Percentiles rank a stretch among this genome's conserved stretches.
Evolutionary conservation across 208 protist species (phyloP).

Genomic region (Blechomonas ayalai): DNA sequence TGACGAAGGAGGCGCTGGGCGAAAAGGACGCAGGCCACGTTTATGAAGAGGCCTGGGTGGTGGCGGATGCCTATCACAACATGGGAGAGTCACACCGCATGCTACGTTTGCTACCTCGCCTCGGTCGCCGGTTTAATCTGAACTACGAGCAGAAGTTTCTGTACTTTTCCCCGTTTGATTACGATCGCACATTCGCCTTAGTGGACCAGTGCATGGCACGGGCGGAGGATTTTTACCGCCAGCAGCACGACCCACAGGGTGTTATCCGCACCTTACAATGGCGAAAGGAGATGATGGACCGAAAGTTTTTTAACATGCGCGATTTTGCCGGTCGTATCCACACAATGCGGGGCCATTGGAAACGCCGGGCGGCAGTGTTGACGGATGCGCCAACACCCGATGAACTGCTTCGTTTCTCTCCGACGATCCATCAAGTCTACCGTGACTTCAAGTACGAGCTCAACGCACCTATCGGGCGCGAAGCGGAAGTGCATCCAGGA

Average conservation of each 20-base stretch:
- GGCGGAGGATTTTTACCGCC: conserved; percentile 55
- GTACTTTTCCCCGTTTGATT: conserved; percentile 87
- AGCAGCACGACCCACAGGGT: conserved; percentile 25
- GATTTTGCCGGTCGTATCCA: conserved; percentile 86
- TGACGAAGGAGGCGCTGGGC: conserved; percentile 54
- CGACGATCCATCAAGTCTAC: conserved; percentile 86
- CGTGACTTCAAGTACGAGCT: conserved; percentile 85
- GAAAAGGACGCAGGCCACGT: conserved; percentile 29
- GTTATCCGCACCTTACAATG: conserved; percentile 70
- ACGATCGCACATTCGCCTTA: conserved; percentile 80
- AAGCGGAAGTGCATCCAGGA: conserved; percentile 74
- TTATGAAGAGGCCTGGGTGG: conserved; percentile 67
- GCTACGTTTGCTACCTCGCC: conserved; percentile 72
- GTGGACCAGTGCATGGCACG: conserved; percentile 72
- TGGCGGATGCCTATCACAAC: conserved; percentile 75
- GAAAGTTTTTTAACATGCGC: conserved; percentile 89
- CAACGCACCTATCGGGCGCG: conserved; percentile 77
- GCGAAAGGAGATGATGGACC: conserved; percentile 79
- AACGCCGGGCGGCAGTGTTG: conserved; percentile 55
- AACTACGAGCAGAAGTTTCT: conserved; percentile 88
- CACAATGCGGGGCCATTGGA: conserved; percentile 86
- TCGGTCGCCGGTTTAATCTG: conserved; percentile 75
- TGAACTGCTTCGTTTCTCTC: conserved; percentile 80
- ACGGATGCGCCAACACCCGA: conserved; percentile 84
- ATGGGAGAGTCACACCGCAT: conserved; percentile 79